Evolutionary conservation across 108 stramenopile genomes (phyloP), one percentile per base, ranked within the genome.

Genomic region (Cylindrotheca fusiformis): DNA sequence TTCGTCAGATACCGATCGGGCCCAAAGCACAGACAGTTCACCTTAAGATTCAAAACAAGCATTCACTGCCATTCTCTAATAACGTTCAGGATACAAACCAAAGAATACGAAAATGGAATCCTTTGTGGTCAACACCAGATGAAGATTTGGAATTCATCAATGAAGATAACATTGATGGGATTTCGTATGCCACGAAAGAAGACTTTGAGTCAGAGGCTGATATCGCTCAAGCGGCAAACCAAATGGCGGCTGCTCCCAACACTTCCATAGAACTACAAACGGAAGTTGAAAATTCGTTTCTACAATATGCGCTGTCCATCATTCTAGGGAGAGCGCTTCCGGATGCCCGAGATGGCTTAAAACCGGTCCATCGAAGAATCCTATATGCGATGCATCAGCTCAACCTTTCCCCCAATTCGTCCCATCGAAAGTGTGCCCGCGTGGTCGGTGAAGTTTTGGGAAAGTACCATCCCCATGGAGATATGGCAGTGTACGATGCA

Each of bases 361-460:
- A 98, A 66, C 97, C 97, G 18, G 97, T 98, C 3, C 97, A 98
- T 78, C 78, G 97, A 21, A 84, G 97, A 36, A 97, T 98, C 58
- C 71, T 98, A 41, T 98, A 88, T 75, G 90, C 95, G 44, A 98
- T 98, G 97, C 71, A 84, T 69, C 91, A 85, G 41, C 69, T 98
- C 33, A 75, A 77, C 22, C 77, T 98, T 46, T 56, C 28, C 33
- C 93, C 96, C 1, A 77, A 28, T 14, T 60, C 69, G 8, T 50
- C 74, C n/a, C 91, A 95, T 78, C 80, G 97, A n/a, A 98, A 98
- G 73, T 98, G 95, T 66, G 97, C 96, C 24, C 86, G 97, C 50
- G 96, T 98, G 27, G 97, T 98, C 18, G 97, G 97, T 5, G 97
- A 98, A 79, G 96, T 97, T 0, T 60, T 95, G 44, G 93, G 93